phyloP scores from a whole-genome alignment of 164 flowering plant species.

The Sextonia rubra region DNA sequence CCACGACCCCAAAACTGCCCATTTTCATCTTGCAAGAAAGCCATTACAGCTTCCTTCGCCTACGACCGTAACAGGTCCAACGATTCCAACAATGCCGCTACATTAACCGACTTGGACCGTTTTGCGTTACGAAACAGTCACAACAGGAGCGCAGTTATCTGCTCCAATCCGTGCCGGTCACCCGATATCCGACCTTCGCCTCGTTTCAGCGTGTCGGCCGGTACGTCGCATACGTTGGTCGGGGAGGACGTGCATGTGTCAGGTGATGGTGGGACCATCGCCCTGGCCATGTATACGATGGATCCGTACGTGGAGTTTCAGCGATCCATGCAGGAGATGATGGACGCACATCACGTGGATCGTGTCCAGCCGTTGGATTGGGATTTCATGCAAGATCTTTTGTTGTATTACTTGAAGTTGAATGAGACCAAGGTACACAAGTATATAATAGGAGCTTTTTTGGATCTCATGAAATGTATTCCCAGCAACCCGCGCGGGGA shows the following conservation, averaged over 20 bases:
- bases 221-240: conserved; percentile 35
- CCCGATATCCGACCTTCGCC: conserved; percentile 23
- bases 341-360: conserved; percentile 28
- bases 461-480: conserved; percentile 32
- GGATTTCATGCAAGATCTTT: conserved; percentile 78
- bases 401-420: conserved; percentile 61
- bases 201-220: conserved; percentile 43
- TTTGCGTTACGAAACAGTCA: conserved; percentile 50
- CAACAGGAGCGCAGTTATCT: conserved; percentile 1
- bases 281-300: conserved; percentile 40
- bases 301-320: conserved; percentile 58
- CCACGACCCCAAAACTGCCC: conserved; percentile 6
- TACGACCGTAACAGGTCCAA: conserved; percentile 12
- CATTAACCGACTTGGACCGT: conserved; percentile 56
- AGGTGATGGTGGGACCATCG: conserved; percentile 37
- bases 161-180: conserved; percentile 22
- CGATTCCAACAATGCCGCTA: conserved; percentile 28
- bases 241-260: conserved; percentile 13
- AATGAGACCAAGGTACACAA: conserved; percentile 59
- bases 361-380: conserved; percentile 40
- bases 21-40: conserved; percentile 44
- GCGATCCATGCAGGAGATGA: conserved; percentile 57
- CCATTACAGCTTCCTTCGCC: conserved; percentile 55
- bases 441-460: conserved; percentile 65
- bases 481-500: conserved; percentile 8